A percentile compares a stretch with the other conserved stretches of the same genome.
phyloP scores from a whole-genome alignment of 441 rosid species.

The Populus tomentosa region DNA sequence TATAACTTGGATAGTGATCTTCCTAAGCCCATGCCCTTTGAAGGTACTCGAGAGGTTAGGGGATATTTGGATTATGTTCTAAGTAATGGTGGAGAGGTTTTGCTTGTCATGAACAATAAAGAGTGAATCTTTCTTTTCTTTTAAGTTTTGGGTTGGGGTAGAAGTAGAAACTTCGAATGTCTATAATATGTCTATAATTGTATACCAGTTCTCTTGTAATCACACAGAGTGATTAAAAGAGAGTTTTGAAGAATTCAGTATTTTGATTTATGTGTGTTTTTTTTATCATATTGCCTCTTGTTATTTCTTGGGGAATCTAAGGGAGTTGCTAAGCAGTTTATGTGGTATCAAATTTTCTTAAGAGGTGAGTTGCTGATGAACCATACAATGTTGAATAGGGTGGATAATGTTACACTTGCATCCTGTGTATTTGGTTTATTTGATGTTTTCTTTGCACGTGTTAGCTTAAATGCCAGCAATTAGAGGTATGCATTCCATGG shows the following conservation, averaged over 20 bases:
- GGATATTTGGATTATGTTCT: slow-evolving; percentile 53
- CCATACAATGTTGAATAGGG: not conserved
- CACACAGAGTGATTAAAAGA: not conserved
- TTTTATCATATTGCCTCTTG: too few relatives aligned
- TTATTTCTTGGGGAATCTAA: too few relatives aligned
- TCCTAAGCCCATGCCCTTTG: slow-evolving; percentile 35
- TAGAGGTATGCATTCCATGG: not conserved
- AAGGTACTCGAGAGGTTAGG: slow-evolving; percentile 38
- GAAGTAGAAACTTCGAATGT: not conserved
- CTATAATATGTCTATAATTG: not conserved
- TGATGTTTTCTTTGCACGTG: not conserved
- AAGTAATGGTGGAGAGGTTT: slow-evolving; percentile 54
- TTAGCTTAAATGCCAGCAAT: not conserved
- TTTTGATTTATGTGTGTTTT: too few relatives aligned
- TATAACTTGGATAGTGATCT: slow-evolving; percentile 78
- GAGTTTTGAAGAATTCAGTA: not conserved
- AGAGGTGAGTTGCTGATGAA: not conserved
- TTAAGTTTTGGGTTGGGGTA: slow-evolving; percentile 13
- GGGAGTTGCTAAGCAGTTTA: not conserved
- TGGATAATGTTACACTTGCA: not conserved
- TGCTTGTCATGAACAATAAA: slow-evolving; percentile 56
- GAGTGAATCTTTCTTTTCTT: slow-evolving; percentile 10
- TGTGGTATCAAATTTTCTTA: not conserved
- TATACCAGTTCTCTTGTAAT: not conserved
- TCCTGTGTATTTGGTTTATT: not conserved